These are phyloP conservation scores for Parathielavia hyrcaniae DNA, from an alignment of 495 filamentous ascomycete species.

Conservation along the genomic window DNA sequence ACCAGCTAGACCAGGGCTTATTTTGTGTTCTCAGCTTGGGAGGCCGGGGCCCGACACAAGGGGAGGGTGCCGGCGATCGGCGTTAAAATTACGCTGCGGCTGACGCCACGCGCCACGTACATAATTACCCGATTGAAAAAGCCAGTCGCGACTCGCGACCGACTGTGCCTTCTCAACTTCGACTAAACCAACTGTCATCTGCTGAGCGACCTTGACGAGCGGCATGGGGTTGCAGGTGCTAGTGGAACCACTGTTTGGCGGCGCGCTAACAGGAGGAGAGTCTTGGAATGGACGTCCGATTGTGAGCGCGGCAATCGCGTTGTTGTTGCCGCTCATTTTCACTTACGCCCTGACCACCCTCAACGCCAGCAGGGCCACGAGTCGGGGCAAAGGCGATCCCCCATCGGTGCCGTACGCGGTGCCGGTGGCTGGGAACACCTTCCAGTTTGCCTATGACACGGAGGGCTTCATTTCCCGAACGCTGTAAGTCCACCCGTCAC, in stretches of 20 bases:
- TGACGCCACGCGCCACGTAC: too few species aligned
- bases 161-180: too few species aligned
- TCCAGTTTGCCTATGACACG: slow-evolving; percentile 22
- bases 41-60: too few species aligned
- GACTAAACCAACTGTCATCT: not conserved
- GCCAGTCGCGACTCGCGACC: too few species aligned
- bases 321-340: slow-evolving; percentile 15
- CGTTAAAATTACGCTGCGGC: too few species aligned
- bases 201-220: not conserved
- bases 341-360: slow-evolving; percentile 13
- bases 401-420: slow-evolving; percentile 25
- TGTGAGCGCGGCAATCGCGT: not conserved
- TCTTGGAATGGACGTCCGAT: not conserved
- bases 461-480: slow-evolving; percentile 11
- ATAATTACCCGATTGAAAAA: too few species aligned
- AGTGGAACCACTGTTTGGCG: not conserved
- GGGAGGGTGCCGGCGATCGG: too few species aligned
- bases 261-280: too few species aligned
- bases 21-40: too few species aligned
- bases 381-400: slow-evolving; percentile 11
- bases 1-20: too few species aligned
- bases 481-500: slow-evolving; percentile 15
- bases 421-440: slow-evolving; percentile 21
- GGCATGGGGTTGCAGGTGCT: not conserved
- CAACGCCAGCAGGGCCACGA: slow-evolving; percentile 1